phyloP scores from a whole-genome alignment of 2,329 filamentous ascomycete genomes.

The Pseudogymnoascus sp. region DNA sequence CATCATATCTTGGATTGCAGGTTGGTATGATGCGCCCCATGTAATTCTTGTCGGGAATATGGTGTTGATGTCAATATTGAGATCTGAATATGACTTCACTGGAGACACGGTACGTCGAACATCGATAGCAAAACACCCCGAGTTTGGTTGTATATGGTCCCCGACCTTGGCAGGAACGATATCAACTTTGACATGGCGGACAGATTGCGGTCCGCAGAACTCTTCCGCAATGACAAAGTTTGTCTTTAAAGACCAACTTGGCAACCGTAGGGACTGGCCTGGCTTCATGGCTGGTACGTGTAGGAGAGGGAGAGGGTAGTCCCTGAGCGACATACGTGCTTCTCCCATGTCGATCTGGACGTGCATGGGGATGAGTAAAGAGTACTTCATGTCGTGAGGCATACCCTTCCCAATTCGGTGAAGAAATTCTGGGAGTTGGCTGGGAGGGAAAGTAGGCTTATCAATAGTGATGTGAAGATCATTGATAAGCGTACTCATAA shows the following conservation, averaged over 20 bases:
- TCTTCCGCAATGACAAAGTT: slow-evolving; percentile 97
- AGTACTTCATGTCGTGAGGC: slow-evolving; percentile 84
- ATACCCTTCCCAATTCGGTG: slow-evolving; percentile 94
- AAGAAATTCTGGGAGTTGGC: slow-evolving; percentile 76
- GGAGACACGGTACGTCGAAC: slow-evolving; percentile 87
- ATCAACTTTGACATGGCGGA: slow-evolving; percentile 72
- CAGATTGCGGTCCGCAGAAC: slow-evolving; percentile 73
- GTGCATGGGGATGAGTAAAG: slow-evolving; percentile 82
- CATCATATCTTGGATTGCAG: slow-evolving; percentile 99
- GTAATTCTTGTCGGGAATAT: slow-evolving; percentile 87
- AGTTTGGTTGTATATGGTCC: slow-evolving; percentile 49
- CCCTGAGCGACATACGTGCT: slow-evolving; percentile 74
- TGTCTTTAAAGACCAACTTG: slow-evolving; percentile 76
- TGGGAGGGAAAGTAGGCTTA: slow-evolving; percentile 84
- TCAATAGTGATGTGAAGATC: slow-evolving; percentile 83
- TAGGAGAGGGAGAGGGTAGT: slow-evolving; percentile 87
- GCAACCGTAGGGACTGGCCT: slow-evolving; percentile 70
- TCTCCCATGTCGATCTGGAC: slow-evolving; percentile 87
- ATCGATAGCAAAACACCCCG: slow-evolving; percentile 71
- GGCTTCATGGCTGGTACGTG: slow-evolving; percentile 80
- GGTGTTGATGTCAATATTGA: slow-evolving; percentile 87
- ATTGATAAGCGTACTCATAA: slow-evolving; percentile 74
- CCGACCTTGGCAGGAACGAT: slow-evolving; percentile 65
- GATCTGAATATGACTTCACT: slow-evolving; percentile 94
- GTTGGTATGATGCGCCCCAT: slow-evolving; percentile 96